phyloP scores from a whole-genome alignment of 768 basidiomycete species.

The Boletus rex-veris region DNA sequence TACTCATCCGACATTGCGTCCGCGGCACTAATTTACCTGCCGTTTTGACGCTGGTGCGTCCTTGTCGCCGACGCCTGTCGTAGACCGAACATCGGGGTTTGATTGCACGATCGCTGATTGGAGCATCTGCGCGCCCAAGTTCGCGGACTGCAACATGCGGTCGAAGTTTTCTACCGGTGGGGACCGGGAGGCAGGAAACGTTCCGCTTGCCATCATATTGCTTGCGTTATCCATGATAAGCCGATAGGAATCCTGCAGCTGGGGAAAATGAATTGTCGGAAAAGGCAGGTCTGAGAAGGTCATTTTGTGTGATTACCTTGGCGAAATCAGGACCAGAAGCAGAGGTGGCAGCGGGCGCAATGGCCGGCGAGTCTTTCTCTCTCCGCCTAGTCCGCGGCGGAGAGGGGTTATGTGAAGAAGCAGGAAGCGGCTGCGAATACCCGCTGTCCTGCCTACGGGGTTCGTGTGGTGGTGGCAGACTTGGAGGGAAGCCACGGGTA shows the following conservation, averaged over 20 bases:
- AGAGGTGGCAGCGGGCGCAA: constrained; percentile 23
- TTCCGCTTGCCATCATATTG: constrained; percentile 24
- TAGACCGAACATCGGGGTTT: constrained; percentile 26
- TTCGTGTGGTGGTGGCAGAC: constrained; percentile 29
- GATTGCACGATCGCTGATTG: constrained; percentile 29
- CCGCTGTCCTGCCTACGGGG: constrained; percentile 33
- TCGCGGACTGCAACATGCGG: constrained; percentile 44
- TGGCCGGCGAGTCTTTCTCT: constrained; percentile 34
- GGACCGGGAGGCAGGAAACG: constrained; percentile 20
- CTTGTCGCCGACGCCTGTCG: constrained; percentile 27
- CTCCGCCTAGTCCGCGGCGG: constrained; percentile 36
- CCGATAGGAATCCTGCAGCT: constrained; percentile 46
- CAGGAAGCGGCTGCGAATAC: constrained; percentile 26
- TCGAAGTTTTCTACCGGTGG: constrained; percentile 38
- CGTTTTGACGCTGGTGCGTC: constrained; percentile 30
- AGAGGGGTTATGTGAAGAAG: constrained; percentile 25
- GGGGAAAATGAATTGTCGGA: constrained; percentile 10
- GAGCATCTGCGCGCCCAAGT: constrained; percentile 34
- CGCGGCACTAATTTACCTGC: constrained; percentile 32
- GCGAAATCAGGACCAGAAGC: constrained; percentile 38
- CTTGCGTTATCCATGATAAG: constrained; percentile 40
- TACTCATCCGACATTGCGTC: constrained; percentile 22
- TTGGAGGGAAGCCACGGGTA: constrained; percentile 29
- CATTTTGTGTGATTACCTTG: constrained; percentile 32
- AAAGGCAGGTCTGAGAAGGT: constrained; percentile 5